Conservation (phyloP, 345 rosid species). For the Citrus inodora region DNA sequence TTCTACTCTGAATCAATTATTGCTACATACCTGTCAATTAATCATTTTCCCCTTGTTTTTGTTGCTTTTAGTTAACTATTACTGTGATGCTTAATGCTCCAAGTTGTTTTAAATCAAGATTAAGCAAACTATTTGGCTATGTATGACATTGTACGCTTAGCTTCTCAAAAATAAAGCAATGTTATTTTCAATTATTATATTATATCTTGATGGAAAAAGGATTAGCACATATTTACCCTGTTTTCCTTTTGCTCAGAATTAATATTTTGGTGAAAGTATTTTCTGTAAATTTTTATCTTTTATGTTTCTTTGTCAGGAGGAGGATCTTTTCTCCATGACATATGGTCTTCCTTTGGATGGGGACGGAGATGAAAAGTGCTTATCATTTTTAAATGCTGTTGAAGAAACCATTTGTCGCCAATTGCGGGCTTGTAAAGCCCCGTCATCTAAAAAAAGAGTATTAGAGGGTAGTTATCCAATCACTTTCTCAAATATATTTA, state of each 20-base stretch:
- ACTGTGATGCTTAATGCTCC: background rate
- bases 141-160: background rate
- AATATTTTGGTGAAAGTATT: background rate
- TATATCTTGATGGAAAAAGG: background rate
- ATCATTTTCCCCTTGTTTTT: background rate
- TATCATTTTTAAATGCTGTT: slow-evolving; percentile 76
- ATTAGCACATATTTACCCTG: background rate
- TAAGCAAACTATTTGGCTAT: background rate
- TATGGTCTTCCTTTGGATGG: slow-evolving; percentile 83
- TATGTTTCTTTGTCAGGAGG: slow-evolving; percentile 58
- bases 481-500: background rate
- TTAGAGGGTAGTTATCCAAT: slow-evolving; percentile 53
- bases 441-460: slow-evolving; percentile 50
- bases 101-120: background rate
- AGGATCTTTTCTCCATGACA: slow-evolving; percentile 85
- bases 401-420: slow-evolving; percentile 90
- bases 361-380: slow-evolving; percentile 82
- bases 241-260: background rate
- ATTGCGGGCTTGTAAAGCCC: slow-evolving; percentile 81
- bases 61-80: background rate
- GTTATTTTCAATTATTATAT: background rate
- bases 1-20: slow-evolving; percentile 25
- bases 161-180: background rate
- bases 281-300: background rate
- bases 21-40: background rate